Base-by-base conservation (phyloP, 768 basidiomycete species). In the Boletus vermiculosoides region DNA sequence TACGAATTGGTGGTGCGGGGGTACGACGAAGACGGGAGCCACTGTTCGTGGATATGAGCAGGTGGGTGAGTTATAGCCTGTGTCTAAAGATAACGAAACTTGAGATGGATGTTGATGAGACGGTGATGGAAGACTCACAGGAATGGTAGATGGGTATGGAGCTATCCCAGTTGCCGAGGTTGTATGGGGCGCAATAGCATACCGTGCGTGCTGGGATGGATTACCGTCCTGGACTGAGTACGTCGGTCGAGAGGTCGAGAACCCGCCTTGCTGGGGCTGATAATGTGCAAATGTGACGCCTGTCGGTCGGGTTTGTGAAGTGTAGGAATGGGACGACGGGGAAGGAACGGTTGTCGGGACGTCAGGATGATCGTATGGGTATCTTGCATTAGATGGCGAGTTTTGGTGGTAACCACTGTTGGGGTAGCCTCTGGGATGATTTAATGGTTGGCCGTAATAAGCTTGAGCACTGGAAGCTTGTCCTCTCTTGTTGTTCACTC, bases 261-360 rank as follows among this genome's bases (percentile, higher is more conserved):
- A 74, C 10, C 70, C 74, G 18, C 71, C 72, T 57, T 69, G 74
- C 39, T 73, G 70, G 12, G 73, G 73, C 22, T 74, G 74, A 62
- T 74, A 74, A 45, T 74, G 73, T 30, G 73, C 72, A 57, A 74
- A 74, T 11, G 73, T 74, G 49, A 75, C 66, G 15, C 66, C 59
- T 40, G 66, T 16, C 9, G 70, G 44, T 34, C 61, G 69, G 7
- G 65, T 44, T 25, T 65, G 63, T 41, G 70, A 42, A 42, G 56
- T 23, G 23, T 59, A 58, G n/a, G 64, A 45, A 20, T 59, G 63
- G 10, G 71, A 42, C 1, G 63, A 23, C 30, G 56, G 52, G 30
- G 56, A 57, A 50, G 70, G 23, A 34, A 45, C 33, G 49, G 65
- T 37, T 31, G 61, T 50, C 45, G 56, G 61, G 20, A 50, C 28